Evolutionary conservation across 2,329 filamentous ascomycete genomes (phyloP), one percentile per base, ranked within the genome.

Genomic region (Domatiomyces globalis): DNA sequence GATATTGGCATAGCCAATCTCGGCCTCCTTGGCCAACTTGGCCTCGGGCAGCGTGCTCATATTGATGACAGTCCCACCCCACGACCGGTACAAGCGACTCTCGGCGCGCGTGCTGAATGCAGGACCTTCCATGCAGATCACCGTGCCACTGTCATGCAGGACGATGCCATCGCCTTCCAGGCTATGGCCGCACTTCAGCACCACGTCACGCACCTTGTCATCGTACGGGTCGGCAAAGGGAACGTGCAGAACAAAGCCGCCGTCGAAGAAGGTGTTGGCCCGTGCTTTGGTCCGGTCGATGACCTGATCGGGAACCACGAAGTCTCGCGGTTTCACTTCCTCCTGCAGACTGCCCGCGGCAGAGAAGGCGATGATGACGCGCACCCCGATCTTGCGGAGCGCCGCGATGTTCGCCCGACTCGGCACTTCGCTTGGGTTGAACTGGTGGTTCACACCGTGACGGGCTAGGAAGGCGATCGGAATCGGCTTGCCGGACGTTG

Each of bases 61-160:
- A 78, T 96, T 96, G 76, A 98, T 96, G 49, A 96, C 86, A 58
- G 80, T 85, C 60, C 89, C 90, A 62, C 90, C 90, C 86, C 88
- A 95, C 54, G 80, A 76, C 61, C 92, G 87, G 76, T 98, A 98
- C 73, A 98, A 80, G 70, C 95, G 82, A 52, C 85, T 92, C 72
- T 98, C 92, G 53, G 92, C 90, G 56, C 92, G 87, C 17, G 92
- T 96, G 55, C 85, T 92, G 77, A 98, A 98, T 63, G 95, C 88
- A 18, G 92, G 92, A n/a, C 92, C 92, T 77, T 98, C 92, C 85
- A 98, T 98, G 73, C 89, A 95, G 61, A 98, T 76, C 54, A 96
- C 71, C 1, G 84, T 87, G 45, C 90, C 92, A 60, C 79, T 81
- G 61, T 86, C 83, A 68, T 98, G 92, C 60, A 96, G 71, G 15